phyloP scores from a whole-genome alignment of 2,329 filamentous ascomycete genomes.

The Bipolaris cookei region DNA sequence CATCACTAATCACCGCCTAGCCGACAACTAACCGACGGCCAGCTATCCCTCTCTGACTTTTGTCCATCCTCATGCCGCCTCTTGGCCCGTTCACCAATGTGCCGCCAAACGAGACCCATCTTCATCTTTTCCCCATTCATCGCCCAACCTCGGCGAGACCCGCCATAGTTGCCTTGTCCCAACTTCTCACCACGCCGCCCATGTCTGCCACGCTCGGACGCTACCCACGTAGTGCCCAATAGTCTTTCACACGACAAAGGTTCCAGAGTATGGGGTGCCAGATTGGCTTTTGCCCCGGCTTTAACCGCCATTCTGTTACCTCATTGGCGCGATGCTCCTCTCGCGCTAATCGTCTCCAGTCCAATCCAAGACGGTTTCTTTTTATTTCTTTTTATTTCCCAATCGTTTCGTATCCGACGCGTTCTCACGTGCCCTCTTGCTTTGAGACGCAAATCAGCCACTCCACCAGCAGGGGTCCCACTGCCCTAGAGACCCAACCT shows the following conservation, averaged over 20 bases:
- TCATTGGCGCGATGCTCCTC: constrained; percentile 2
- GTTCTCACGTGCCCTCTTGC: constrained; percentile 11
- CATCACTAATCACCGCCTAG: neutral
- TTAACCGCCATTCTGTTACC: neutral
- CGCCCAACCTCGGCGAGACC: constrained; percentile 16
- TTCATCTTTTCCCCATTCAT: neutral
- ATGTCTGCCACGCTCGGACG: constrained; percentile 3
- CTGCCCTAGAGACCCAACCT: too few species aligned
- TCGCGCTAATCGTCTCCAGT: neutral
- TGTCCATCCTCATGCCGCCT: constrained; percentile 1
- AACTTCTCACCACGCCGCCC: constrained; percentile 1
- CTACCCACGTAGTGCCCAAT: constrained; percentile 13
- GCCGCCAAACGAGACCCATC: constrained; percentile 7
- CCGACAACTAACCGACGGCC: neutral
- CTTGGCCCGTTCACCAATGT: constrained; percentile 4
- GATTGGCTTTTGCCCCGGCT: neutral
- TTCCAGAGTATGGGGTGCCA: constrained; percentile 16
- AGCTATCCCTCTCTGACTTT: neutral
- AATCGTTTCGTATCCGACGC: neutral
- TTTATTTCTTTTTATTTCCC: neutral
- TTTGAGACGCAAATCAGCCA: too few species aligned
- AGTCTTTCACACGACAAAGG: constrained; percentile 12
- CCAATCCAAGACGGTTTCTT: neutral
- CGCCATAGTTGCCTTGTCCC: constrained; percentile 12
- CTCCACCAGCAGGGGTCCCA: too few species aligned